These are phyloP conservation scores for Talaromyces sp. DNA, from an alignment of 2,329 filamentous ascomycete species.

Conservation along the genomic window DNA sequence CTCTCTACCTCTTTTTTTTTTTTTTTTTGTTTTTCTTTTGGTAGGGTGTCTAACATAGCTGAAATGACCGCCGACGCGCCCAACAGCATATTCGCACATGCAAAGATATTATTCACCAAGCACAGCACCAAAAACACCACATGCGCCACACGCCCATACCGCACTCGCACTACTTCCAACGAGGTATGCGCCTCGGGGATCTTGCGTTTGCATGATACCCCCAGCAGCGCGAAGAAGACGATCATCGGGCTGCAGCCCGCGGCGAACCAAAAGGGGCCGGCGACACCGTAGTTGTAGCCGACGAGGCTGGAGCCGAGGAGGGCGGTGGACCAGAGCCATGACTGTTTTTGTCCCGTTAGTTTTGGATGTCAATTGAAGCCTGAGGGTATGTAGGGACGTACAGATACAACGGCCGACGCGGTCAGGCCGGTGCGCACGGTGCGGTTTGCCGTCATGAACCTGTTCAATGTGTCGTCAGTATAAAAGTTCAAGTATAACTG, in stretches of 20 bases:
- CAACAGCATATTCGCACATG: constrained; percentile 51
- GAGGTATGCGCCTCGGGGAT: constrained; percentile 53
- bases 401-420: constrained; percentile 51
- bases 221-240: constrained; percentile 50
- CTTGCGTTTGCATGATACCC: constrained; percentile 50
- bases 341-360: constrained; percentile 19
- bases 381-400: constrained; percentile 12
- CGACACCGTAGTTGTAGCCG: constrained; percentile 52
- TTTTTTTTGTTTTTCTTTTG: too few relatives aligned
- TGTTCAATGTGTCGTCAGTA: constrained; percentile 13
- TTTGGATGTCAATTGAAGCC: not conserved
- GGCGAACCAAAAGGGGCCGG: constrained; percentile 56
- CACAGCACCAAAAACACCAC: constrained; percentile 51
- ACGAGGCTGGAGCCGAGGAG: constrained; percentile 49
- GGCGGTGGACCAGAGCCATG: constrained; percentile 53
- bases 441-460: constrained; percentile 53
- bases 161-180: constrained; percentile 50
- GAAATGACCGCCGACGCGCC: constrained; percentile 42
- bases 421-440: constrained; percentile 49
- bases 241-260: constrained; percentile 55
- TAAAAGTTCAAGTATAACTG: not conserved
- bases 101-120: constrained; percentile 53
- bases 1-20: too few relatives aligned
- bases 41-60: constrained; percentile 25
- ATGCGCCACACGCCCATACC: constrained; percentile 46